These are phyloP conservation scores for Citrullus mucosospermus DNA, from an alignment of 306 rosid species.

Conservation along the genomic window DNA sequence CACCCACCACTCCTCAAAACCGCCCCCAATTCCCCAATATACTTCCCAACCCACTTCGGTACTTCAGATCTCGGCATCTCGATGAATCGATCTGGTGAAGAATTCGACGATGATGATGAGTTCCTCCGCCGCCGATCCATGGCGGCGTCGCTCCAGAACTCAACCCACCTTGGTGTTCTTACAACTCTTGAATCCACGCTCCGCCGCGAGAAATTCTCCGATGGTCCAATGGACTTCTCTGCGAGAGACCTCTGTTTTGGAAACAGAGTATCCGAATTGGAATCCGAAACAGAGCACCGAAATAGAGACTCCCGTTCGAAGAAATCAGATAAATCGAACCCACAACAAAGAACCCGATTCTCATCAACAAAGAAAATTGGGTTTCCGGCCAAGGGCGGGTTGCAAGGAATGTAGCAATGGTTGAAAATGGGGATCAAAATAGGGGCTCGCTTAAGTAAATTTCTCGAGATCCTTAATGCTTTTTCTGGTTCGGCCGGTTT, in stretches of 20 bases:
- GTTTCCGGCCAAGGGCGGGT: conserved; percentile 86
- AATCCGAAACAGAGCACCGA: conserved; percentile 41
- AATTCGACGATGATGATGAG: conserved; percentile 34
- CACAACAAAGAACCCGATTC: conserved; percentile 81
- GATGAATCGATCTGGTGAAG: conserved; percentile 68
- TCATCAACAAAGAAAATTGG: conserved; percentile 92
- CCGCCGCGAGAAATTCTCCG: conserved; percentile 45
- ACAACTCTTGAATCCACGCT: conserved; percentile 47
- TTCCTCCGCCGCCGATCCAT: conserved; percentile 62
- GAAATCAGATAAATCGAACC: conserved; percentile 83
- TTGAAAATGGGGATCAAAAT: conserved; percentile 80
- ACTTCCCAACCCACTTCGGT: conserved; percentile 80
- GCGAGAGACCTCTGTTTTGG: conserved; percentile 62
- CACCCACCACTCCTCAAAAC: conserved; percentile 73
- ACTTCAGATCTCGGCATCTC: conserved; percentile 36
- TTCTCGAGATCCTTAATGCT: conserved; percentile 64
- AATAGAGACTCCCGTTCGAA: conserved; percentile 75
- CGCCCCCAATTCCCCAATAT: conserved; percentile 65
- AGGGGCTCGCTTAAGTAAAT: conserved; percentile 81
- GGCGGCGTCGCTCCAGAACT: conserved; percentile 94
- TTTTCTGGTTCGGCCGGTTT: conserved; percentile 74
- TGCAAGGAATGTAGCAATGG: conserved; percentile 98
- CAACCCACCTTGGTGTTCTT: conserved; percentile 96
- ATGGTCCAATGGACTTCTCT: conserved; percentile 64
- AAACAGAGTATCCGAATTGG: conserved; percentile 37